Percentiles rank a stretch among this genome's conserved stretches.
Conservation (phyloP, 2,329 filamentous ascomycete genomes). For the Aspergillus texensis region DNA sequence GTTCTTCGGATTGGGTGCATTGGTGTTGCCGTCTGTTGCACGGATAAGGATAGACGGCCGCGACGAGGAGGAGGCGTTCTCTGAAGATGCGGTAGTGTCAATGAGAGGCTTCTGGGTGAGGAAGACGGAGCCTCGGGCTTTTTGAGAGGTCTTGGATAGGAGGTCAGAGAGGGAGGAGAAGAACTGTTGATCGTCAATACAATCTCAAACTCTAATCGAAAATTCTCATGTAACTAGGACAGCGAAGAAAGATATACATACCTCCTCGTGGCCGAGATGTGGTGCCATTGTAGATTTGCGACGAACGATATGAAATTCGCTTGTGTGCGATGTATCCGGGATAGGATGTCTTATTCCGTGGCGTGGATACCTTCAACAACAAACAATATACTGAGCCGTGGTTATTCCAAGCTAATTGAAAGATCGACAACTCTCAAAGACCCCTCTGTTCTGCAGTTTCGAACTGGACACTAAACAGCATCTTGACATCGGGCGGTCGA, state of each 20-base stretch:
- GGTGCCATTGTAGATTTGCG: constrained; percentile 31
- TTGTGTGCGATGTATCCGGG: not conserved
- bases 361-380: not conserved
- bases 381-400: not conserved
- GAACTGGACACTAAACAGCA: not conserved
- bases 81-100: constrained; percentile 26
- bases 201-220: not conserved
- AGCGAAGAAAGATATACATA: constrained; percentile 21
- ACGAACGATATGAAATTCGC: not conserved
- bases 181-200: constrained; percentile 37
- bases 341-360: not conserved
- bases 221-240: too few relatives aligned
- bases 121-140: constrained; percentile 47
- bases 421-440: not conserved
- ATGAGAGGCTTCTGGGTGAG: constrained; percentile 47
- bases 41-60: constrained; percentile 77
- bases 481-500: constrained; percentile 6
- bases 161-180: constrained; percentile 44
- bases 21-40: constrained; percentile 76
- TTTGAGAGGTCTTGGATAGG: constrained; percentile 42
- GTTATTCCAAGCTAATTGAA: not conserved
- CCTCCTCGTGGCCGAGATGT: constrained; percentile 47
- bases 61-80: constrained; percentile 60
- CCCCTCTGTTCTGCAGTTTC: not conserved
- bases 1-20: constrained; percentile 42